A percentile compares a stretch with the other conserved stretches of the same genome.
Conservation (phyloP, 2,329 filamentous ascomycete genomes). For the Trichoderma sp. region DNA sequence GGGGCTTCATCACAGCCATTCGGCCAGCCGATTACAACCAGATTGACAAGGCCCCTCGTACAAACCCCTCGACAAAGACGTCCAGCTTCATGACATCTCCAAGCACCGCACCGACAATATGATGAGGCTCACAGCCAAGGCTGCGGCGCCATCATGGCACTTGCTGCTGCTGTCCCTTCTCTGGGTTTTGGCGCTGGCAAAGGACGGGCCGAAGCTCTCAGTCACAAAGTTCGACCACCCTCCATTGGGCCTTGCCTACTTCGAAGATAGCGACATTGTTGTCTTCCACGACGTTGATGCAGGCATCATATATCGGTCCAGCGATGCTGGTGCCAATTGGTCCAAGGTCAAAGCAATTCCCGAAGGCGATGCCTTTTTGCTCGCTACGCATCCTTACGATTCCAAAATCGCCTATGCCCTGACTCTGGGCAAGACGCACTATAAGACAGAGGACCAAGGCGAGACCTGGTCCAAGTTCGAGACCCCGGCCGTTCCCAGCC, state of each 20-base stretch:
- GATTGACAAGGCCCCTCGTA: not conserved
- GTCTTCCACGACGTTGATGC: constrained; percentile 69
- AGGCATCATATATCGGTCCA: constrained; percentile 72
- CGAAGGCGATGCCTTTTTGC: constrained; percentile 60
- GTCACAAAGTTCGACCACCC: constrained; percentile 65
- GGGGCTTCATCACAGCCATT: not conserved
- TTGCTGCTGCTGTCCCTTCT: constrained; percentile 53
- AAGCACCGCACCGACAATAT: constrained; percentile 40
- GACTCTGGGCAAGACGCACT: constrained; percentile 70
- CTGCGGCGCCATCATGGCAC: constrained; percentile 48
- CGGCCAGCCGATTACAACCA: not conserved
- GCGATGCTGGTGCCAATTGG: constrained; percentile 81
- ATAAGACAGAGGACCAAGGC: constrained; percentile 79
- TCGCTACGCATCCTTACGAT: constrained; percentile 79
- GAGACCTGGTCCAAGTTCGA: constrained; percentile 78
- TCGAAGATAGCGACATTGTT: constrained; percentile 82
- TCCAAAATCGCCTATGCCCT: constrained; percentile 77
- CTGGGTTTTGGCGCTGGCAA: constrained; percentile 49
- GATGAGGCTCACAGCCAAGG: constrained; percentile 57
- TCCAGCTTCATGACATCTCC: constrained; percentile 46
- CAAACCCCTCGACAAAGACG: not conserved
- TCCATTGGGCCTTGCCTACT: constrained; percentile 78
- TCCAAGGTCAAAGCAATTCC: constrained; percentile 63
- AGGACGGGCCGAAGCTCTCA: constrained; percentile 67
- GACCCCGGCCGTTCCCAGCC: constrained; percentile 58